Base-by-base conservation (phyloP, 2,329 filamentous ascomycete species). In the Beauveria sp. region DNA sequence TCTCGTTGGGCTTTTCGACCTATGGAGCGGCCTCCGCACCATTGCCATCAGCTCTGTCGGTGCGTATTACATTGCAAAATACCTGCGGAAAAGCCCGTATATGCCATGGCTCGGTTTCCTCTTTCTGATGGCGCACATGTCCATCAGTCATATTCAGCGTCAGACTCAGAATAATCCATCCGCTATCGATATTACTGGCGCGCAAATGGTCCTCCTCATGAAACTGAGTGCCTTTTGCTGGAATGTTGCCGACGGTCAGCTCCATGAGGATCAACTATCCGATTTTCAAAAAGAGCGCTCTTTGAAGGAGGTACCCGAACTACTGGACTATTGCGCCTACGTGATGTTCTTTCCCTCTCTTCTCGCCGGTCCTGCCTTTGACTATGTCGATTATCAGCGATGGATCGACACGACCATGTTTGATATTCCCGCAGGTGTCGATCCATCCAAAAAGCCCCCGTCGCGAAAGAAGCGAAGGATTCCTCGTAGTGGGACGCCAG, bases 131-230 rank as follows among this genome's bases (percentile, higher is more conserved):
- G 88, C 87, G 60, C 93, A 99, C 76, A 90, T 98, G 88, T 93
- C 93, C 51, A 73, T 93, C 69, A 96, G 86, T 72, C 95, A 99
- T 73, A 88, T 99, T 64, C 79, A 85, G 62, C 89, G 96, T 45
- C 91, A 96, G 74, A 83, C 86, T 45, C 77, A 82, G 45, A 81
- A 89, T 67, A 81, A 85, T 64, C 84, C 90, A 0, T 80, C 83
- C 45, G 75, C 78, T 1, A 81, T 96, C 63, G 95, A 99, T 72
- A 93, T 99, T 67, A 97, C 93, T 0, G 93, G 89, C 46, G 92
- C 93, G 1, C 95, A 99, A 74, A 99, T 99, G 95, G 95, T 99
- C 40, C 77, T 98, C 67, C 88, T 98, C 65, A 99, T 99, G 91
- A 99, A 99, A 75, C 85, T 99, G 42, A 91, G 87, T 24, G 90